Evolutionary conservation across 805 yeast genomes (phyloP).

Genomic region (Huiozyma naganishii): DNA sequence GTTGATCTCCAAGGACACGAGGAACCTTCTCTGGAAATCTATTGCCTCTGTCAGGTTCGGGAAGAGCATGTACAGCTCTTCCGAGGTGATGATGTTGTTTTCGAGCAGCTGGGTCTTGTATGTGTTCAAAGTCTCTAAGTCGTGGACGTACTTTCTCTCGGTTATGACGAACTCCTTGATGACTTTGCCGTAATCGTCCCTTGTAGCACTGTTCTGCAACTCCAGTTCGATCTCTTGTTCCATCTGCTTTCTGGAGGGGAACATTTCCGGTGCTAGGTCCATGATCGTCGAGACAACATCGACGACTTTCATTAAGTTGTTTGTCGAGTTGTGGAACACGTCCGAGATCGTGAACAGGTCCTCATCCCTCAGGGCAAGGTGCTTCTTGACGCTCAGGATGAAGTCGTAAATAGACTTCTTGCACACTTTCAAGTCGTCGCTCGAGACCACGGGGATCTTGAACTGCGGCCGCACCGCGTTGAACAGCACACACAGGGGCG

Average conservation of each 20-base stretch:
- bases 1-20: slow-evolving; percentile 84
- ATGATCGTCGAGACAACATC: slow-evolving; percentile 59
- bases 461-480: slow-evolving; percentile 55
- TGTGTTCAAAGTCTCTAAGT: slow-evolving; percentile 59
- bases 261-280: slow-evolving; percentile 38
- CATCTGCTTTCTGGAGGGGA: slow-evolving; percentile 25
- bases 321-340: slow-evolving; percentile 74
- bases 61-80: slow-evolving; percentile 68
- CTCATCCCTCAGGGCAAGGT: slow-evolving; percentile 65
- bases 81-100: slow-evolving; percentile 62
- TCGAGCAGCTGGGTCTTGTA: slow-evolving; percentile 60
- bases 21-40: slow-evolving; percentile 84
- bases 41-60: slow-evolving; percentile 77
- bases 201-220: neutral
- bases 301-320: slow-evolving; percentile 64
- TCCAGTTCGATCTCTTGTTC: slow-evolving; percentile 20
- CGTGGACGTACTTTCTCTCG: slow-evolving; percentile 88
- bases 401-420: slow-evolving; percentile 87
- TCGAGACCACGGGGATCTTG: slow-evolving; percentile 51
- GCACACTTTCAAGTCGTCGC: slow-evolving; percentile 75
- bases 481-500: slow-evolving; percentile 79
- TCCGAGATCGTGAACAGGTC: slow-evolving; percentile 82
- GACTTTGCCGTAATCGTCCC: slow-evolving; percentile 39
- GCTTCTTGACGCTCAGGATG: slow-evolving; percentile 71
- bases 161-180: slow-evolving; percentile 78